Base-by-base conservation (phyloP, 805 yeast species). In the Starmerella apicola region DNA sequence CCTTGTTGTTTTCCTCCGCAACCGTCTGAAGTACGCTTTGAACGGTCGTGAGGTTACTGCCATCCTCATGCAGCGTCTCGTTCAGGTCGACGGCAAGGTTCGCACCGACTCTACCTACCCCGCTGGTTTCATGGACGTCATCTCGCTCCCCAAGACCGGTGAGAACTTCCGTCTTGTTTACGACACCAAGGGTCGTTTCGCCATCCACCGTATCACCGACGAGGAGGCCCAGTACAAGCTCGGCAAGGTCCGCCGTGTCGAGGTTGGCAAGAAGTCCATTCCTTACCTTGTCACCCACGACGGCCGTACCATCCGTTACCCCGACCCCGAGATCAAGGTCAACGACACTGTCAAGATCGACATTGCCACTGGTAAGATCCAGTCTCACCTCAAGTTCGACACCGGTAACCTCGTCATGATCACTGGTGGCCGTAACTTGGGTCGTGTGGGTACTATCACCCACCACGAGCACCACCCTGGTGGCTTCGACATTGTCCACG, bases 281-380 rank as follows among this genome's bases (percentile, higher is more conserved):
- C 98, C 98, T 64, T 88, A 83, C 81, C 80, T 82, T 64, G 97
- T 88, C 58, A 88, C 98, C 65, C 98, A 88, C 79, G 98, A 88
- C 66, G 97, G 98, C 71, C 86, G 98, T 79, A 88, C 98, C 65
- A 72, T 88, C 75, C 86, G 97, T 72, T 88, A 86, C 83, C 97
- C 97, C 69, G 97, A 88, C 66, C 98, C 98, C 71, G 68, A 71
- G 58, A 78, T 88, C 79, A 88, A 75, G 73, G 85, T 84, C 63
- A 86, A 91, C 78, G 98, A 88, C 74, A 82, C 97, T 58, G 95
- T 88, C 65, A 86, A 86, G 79, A 72, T 88, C 64, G 95, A 88
- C 72, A 74, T 88, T 63, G 94, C 88, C 58, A 69, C 95, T 55
- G 96, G 96, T 68, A 88, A 88, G 77, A 78, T 85, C 66, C 68